phyloP scores from a whole-genome alignment of 164 flowering plant species.

The Sextonia rubra region DNA sequence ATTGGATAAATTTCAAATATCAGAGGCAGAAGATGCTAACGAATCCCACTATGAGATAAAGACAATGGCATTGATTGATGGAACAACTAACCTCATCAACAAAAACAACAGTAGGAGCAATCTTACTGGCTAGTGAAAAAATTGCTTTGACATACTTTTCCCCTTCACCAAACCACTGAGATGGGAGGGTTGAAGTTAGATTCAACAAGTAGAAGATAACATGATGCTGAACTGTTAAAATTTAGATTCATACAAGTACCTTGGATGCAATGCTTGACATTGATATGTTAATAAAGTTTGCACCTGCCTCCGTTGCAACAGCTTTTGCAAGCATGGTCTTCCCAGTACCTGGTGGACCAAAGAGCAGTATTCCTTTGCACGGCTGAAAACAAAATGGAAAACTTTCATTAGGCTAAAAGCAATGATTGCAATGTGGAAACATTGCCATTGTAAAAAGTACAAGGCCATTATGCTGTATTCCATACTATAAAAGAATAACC shows the following conservation, averaged over 20 bases:
- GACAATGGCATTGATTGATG: neutral
- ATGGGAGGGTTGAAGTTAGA: conserved; percentile 9
- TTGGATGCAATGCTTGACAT: conserved; percentile 97
- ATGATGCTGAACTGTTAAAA: neutral
- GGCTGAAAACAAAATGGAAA: conserved; percentile 45
- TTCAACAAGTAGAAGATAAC: neutral
- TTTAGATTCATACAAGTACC: conserved; percentile 30
- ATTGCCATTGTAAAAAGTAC: neutral
- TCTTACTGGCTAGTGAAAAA: conserved; percentile 40
- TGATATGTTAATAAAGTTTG: conserved; percentile 91
- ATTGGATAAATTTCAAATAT: neutral
- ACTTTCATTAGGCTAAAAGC: neutral
- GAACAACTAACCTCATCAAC: conserved; percentile 45
- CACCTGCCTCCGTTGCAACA: conserved; percentile 97
- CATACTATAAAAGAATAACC: too few relatives aligned
- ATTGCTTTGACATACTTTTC: conserved; percentile 45
- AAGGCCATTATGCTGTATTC: too few relatives aligned
- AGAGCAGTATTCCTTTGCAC: conserved; percentile 88
- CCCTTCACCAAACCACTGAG: conserved; percentile 46
- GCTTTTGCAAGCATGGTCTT: conserved; percentile 99
- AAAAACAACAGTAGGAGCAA: conserved; percentile 41
- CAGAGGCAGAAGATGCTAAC: neutral
- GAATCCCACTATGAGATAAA: neutral
- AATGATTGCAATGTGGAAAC: neutral
- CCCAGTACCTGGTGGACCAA: conserved; percentile 99